Evolutionary conservation across 768 basidiomycete species (phyloP), one percentile per base, ranked within the genome.

Genomic region (Leccinum obscurum): DNA sequence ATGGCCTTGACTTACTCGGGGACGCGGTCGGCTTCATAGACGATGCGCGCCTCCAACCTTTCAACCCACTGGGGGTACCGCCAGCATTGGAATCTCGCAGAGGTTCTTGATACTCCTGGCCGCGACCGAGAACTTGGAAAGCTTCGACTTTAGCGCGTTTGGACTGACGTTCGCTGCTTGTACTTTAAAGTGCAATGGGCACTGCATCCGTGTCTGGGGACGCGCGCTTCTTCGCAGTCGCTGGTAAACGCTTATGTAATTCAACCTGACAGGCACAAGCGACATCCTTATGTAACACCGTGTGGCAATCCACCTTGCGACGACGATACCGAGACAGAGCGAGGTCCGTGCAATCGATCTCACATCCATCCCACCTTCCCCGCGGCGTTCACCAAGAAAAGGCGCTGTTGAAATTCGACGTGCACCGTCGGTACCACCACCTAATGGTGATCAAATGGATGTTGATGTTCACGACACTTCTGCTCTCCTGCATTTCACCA

Each of bases 101-200:
- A 37, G 61, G 68, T 44, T 71, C 63, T 8, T 50, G 57, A 34
- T 54, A 55, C 4, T 60, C 72, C 13, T 60, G 53, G 20, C 30
- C 37, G 8, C 60, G 64, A 53, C 62, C 63, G 3, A 62, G 54
- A 3, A 51, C 24, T 39, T 46, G 69, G 51, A 66, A 58, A 9
- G 59, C 61, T 10, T 67, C 72, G 0, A 72, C 10, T 57, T 72
- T 74, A 53, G 58, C 62, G 10, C 72, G 72, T 61, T 74, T 74
- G 20, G 67, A 49, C 51, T 62, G 56, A 44, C 54, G 74, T 8
- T 65, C 49, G 55, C 37, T 52, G 8, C 58, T 54, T 5, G 61
- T 64, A 59, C 60, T 66, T 51, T 62, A 53, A 58, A 57, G 30
- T 7, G 46, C 6, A 54, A 24, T 49, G 3, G 55, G 62, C 1